Evolutionary conservation across 2,329 filamentous ascomycete genomes (phyloP), one percentile per base, ranked within the genome.

Genomic region (Fusarium temperatum): DNA sequence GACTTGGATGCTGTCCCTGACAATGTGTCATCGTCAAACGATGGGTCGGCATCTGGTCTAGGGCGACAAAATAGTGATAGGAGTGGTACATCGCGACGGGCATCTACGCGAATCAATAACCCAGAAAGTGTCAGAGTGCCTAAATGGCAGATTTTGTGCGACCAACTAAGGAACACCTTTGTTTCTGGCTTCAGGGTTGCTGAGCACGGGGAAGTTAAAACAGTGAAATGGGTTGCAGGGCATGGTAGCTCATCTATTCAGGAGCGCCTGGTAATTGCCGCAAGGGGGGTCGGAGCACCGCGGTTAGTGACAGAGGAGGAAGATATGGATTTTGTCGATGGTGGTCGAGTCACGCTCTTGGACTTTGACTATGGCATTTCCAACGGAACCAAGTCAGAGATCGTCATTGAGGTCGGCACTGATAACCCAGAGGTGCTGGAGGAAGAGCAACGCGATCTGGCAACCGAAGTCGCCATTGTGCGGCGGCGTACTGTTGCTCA

Each of bases 391-490:
- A 85, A 86, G 63, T 83, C 82, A 3, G 88, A 92, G 68, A 82
- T 93, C 47, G 91, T 87, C 4, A 92, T 96, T 59, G 93, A 96
- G 78, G 90, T 96, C 32, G 94, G 94, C 17, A 90, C 91, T 38
- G 88, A 88, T 30, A 86, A 91, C 54, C 90, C 93, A 2, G 93
- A 94, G 79, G 83, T 90, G 1, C 83, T 96, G 24, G 89, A 92
- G 75, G 94, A 96, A 79, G 92, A 94, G 77, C 88, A 89, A 72
- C 89, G 92, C 28, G 93, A 94, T 75, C 85, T 96, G 65, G 93
- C 92, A 64, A 90, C 91, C 3, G 93, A 95, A 80, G 93, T 96
- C 26, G 94, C 93, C 72, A 90, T 96, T 75, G 92, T 94, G 57
- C 89, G 93, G 74, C 88, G 93, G 72, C 87, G 93, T 73, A 95